Base-by-base conservation (phyloP, 306 rosid genomes). In the Alnus glutinosa region DNA sequence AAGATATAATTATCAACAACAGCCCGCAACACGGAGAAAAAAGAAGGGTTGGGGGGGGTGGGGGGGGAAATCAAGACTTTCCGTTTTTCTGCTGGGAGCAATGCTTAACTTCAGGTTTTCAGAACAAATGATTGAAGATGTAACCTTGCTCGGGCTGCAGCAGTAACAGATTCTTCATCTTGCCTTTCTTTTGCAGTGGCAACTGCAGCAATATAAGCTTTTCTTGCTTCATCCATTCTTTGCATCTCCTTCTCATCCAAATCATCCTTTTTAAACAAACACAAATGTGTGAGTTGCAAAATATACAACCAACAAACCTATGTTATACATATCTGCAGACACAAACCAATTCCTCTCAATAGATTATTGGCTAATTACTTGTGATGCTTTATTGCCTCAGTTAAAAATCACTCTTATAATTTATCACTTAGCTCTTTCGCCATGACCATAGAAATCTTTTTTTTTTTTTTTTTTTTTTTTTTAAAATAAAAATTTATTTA, bases 101-200 rank as follows among this genome's bases (percentile, higher is more conserved):
- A 23, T 23, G 59, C 76, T 75, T 70, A 78, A 77, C 54, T 76
- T 83, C 80, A 69, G 74, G 87, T 80, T 86, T 84, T 82, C 70
- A 89, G 79, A 85, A 86, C 77, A 57, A 86, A 80, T 30, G 97
- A 89, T 46, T 84, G 94, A 77, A 94, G 92, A 79, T 49, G 85
- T 79, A 85, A 83, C 84, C 98, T 88, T 67, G 97, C 94, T 70
- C 79, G 75, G 66, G 92, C 86, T 63, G 96, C 96, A 13, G 97
- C 89, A 61, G 89, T 88, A 72, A 93, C 80, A 32, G 97, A 93
- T 88, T 93, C 91, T 81, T 96, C 99, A 64, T 96, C 97, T 83
- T 67, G 93, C 81, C 77, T 96, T 85, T 88, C 91, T 75, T 88
- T 91, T 64, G 94, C 87, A 50, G 75, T 52, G n/a, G 85, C 88